These are phyloP conservation scores for Fusarium proliferatum DNA, from an alignment of 2,329 filamentous ascomycete species.

Conservation along the genomic window DNA sequence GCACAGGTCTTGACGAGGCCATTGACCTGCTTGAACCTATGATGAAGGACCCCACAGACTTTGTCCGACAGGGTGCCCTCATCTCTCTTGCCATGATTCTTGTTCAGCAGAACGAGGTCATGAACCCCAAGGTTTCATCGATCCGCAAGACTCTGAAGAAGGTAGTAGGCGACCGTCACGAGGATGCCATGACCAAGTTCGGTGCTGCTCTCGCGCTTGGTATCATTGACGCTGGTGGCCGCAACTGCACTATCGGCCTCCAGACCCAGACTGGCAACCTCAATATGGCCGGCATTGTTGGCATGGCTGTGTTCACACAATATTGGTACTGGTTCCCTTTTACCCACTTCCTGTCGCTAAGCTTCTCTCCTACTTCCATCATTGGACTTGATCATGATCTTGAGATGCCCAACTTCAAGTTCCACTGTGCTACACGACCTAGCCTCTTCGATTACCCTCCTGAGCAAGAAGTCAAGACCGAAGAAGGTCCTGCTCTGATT, in stretches of 20 bases:
- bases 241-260: conserved; percentile 97
- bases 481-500: conserved; percentile 92
- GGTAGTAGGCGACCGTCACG: conserved; percentile 92
- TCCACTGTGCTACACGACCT: conserved; percentile 92
- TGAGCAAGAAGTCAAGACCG: conserved; percentile 93
- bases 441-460: conserved; percentile 98
- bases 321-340: conserved; percentile 99
- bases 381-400: conserved; percentile 95
- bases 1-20: conserved; percentile 94
- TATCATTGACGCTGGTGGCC: conserved; percentile 96
- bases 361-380: conserved; percentile 96
- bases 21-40: conserved; percentile 97
- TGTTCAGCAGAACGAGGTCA: conserved; percentile 98
- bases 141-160: conserved; percentile 95
- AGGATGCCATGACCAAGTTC: conserved; percentile 99
- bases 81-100: conserved; percentile 98
- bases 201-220: conserved; percentile 93
- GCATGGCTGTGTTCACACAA: conserved; percentile 97
- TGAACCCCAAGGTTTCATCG: conserved; percentile 94
- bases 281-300: conserved; percentile 98
- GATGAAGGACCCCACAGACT: conserved; percentile 99
- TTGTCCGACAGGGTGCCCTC: conserved; percentile 94
- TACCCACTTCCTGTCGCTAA: conserved; percentile 95
- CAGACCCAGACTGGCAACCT: conserved; percentile 98
- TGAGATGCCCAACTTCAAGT: conserved; percentile 93